Evolutionary conservation across 1,139 yeast genomes (phyloP).

Genomic region (Saccharomyces hybrid): DNA sequence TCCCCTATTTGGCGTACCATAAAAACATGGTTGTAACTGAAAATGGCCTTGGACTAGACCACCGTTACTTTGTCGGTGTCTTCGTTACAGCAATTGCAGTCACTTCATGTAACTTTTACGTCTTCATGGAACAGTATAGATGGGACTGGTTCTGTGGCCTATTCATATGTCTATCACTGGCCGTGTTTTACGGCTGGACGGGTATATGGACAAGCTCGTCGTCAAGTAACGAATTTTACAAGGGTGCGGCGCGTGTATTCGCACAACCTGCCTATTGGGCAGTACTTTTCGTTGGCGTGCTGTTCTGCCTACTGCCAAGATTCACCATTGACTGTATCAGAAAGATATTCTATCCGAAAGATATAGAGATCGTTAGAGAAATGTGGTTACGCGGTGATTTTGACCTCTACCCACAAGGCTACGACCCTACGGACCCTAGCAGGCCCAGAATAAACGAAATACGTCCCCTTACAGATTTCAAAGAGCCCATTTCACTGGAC

Average conservation of each 20-base stretch:
- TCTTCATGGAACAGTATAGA: slow-evolving; percentile 72
- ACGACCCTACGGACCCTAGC: slow-evolving; percentile 58
- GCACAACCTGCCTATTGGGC: slow-evolving; percentile 83
- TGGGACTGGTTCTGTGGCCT: slow-evolving; percentile 91
- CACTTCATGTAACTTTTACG: slow-evolving; percentile 70
- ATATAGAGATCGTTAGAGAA: slow-evolving; percentile 82
- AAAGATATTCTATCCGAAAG: slow-evolving; percentile 61
- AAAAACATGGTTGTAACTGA: slow-evolving; percentile 48
- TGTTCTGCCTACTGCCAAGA: slow-evolving; percentile 72
- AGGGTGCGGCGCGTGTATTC: slow-evolving; percentile 66
- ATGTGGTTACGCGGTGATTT: slow-evolving; percentile 54
- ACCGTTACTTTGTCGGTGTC: slow-evolving; percentile 81
- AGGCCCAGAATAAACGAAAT: slow-evolving; percentile 28
- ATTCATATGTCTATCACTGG: slow-evolving; percentile 54
- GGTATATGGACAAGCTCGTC: slow-evolving; percentile 74
- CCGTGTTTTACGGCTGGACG: slow-evolving; percentile 78
- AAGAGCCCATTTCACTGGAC: not conserved
- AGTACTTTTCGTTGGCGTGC: slow-evolving; percentile 59
- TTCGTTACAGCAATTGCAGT: slow-evolving; percentile 75
- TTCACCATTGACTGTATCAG: slow-evolving; percentile 56
- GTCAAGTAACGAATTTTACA: slow-evolving; percentile 63
- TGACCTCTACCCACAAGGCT: slow-evolving; percentile 47
- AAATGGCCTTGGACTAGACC: slow-evolving; percentile 66
- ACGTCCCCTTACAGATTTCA: not conserved
- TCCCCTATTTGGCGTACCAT: slow-evolving; percentile 69